Evolutionary conservation across 768 basidiomycete species (phyloP), one percentile per base, ranked within the genome.

Genomic region (Kwoniella heveanensis): DNA sequence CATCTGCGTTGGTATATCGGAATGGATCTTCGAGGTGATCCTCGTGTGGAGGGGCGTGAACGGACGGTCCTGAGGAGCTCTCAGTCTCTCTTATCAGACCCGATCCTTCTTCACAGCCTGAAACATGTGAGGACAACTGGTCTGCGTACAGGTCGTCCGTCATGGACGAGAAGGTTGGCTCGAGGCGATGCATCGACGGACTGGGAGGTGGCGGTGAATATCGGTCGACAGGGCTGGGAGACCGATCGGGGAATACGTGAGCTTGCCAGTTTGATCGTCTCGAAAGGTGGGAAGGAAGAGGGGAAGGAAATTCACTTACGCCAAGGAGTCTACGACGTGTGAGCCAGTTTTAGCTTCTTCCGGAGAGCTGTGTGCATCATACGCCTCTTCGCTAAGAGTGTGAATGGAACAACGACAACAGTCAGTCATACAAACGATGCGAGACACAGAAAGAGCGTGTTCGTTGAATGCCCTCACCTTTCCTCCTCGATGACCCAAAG

Each of bases 151-250:
- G 37, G 24, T 19, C 9, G 21, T 19, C 39, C 8, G 9, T 44
- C 39, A 44, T 17, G 10, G 10, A 44, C 9, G 39, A 44, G 54
- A 55, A 26, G 29, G 61, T 9, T 13, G 27, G 27, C 36, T 19
- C 39, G 8, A 19, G 17, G 4, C 15, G 39, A 17, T 44, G 39
- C 30, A 62, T 21, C 7, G 26, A 44, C 15, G 61, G 61, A 50
- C 61, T 62, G 22, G 61, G 61, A 17, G 61, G 61, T 19, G 61
- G 61, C 19, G 61, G 47, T 29, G 54, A 62, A n/a, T 44, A 51
- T 4, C 44, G 61, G 36, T 62, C 54, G 32, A 62, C 25, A n/a
- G 60, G 60, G 17, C 39, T 44, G 39, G 4, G 39, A 19, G 39
- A 13, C 32, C 32, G 32, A 36, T 36, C 6, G 32, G 32, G 13